Evolutionary conservation across 148 eudicot genomes (phyloP), one percentile per base, ranked within the genome.

Genomic region (Vaccinium vitisidaea): DNA sequence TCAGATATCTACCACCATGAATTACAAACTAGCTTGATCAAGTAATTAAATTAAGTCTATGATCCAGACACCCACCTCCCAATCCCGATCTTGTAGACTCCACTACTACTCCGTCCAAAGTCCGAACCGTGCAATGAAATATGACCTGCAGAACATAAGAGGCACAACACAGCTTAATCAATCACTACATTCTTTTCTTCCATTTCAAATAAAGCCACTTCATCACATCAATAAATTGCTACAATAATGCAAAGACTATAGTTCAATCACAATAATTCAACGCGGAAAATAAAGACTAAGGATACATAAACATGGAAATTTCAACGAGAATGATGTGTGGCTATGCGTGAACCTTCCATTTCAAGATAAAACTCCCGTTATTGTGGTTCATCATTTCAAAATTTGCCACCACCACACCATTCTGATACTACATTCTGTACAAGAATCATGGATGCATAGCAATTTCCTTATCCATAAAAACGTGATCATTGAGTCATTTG

Each of bases 11-110:
- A 15, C 52, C 77, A 74, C 50, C 11, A 52, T 58, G 46, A 46
- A 48, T 5, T 27, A 58, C 12, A 61, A 49, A 27, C 52, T 39
- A 71, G 13, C 73, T 39, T 55, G 11, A 84, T 32, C 39, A 69
- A 3, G 7, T 4, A 36, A n/a, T 21, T 80, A 56, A 30, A 36
- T 21, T 3, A 63, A 53, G 32, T 21, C 8, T 30, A 16, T 19
- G 43, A 0, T 30, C 12, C 18, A 86, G 90, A 48, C 81, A 74
- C 79, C 50, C 74, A 69, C 74, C 74, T 69, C 74, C 74, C 74
- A 69, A 69, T 27, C 39, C 39, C 32, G 8, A 69, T 69, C 74
- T 69, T 69, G 74, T 69, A 14, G 74, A 69, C 74, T 69, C 39
- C 74, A 27, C 74, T 7, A 69, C 74, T 27, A 69, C 74, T 69